Percentiles rank a stretch among this genome's conserved stretches.
These are phyloP conservation scores for Gonapodya prolifera DNA, from an alignment of 192 early-diverging fungal species.

Conservation along the genomic window DNA sequence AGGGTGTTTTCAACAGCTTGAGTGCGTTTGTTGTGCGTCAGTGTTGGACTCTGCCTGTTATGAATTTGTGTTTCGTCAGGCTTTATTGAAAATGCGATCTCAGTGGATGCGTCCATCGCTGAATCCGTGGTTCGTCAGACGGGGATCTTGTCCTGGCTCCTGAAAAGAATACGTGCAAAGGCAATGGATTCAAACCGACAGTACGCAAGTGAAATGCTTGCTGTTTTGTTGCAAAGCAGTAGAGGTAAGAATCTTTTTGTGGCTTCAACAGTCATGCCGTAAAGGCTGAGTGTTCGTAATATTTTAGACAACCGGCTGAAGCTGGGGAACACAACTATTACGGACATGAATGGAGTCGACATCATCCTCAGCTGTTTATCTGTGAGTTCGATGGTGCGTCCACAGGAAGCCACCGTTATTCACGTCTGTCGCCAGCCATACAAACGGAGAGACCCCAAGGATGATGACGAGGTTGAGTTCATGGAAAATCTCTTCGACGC, in stretches of 20 bases:
- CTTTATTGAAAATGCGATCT: conserved; percentile 75
- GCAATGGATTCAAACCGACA: conserved; percentile 70
- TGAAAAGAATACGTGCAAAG: conserved; percentile 46
- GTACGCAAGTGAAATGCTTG: conserved; percentile 73
- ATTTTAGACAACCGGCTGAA: conserved; percentile 29
- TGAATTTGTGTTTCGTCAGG: conserved; percentile 17
- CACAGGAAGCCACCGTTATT: background rate
- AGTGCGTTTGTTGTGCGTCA: conserved; percentile 14
- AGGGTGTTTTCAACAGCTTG: conserved; percentile 75
- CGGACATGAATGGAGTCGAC: conserved; percentile 41
- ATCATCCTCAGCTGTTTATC: conserved; percentile 55
- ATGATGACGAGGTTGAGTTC: conserved; percentile 77
- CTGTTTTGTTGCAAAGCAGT: conserved; percentile 67
- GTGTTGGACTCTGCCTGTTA: background rate
- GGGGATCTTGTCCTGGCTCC: conserved; percentile 59
- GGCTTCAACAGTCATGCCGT: conserved; percentile 8
- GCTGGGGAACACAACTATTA: conserved; percentile 15
- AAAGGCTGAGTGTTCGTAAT: background rate
- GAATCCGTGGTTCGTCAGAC: conserved; percentile 52
- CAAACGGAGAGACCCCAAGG: conserved; percentile 56
- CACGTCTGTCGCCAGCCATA: conserved; percentile 28
- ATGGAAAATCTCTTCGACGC: conserved; percentile 86
- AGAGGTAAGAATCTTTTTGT: conserved; percentile 7
- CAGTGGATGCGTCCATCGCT: conserved; percentile 53
- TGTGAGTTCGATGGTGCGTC: conserved; percentile 12